Evolutionary conservation across 2,329 filamentous ascomycete species (phyloP).

Genomic region (Lomentospora prolificans): DNA sequence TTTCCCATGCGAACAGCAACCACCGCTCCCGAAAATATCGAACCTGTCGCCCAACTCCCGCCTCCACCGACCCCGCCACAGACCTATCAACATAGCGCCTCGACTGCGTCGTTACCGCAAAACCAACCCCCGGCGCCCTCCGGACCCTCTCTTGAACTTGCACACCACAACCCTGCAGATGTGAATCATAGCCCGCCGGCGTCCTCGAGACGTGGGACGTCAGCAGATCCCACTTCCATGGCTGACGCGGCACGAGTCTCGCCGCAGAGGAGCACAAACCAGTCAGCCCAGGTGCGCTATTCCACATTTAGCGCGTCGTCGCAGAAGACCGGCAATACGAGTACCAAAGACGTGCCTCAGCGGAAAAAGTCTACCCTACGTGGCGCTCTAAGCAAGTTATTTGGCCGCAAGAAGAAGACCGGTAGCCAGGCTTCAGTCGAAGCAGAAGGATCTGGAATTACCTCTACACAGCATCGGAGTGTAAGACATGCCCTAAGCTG

Average conservation of each 20-base stretch:
- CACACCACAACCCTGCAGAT: background rate
- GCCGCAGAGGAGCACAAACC: conserved; percentile 23
- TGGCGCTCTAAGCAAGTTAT: conserved; percentile 45
- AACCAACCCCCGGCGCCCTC: background rate
- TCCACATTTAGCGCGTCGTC: conserved; percentile 37
- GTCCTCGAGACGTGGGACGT: conserved; percentile 10
- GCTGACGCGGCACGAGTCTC: conserved; percentile 15
- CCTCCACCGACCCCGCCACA: conserved; percentile 7
- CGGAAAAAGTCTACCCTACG: conserved; percentile 50
- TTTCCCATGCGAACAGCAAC: conserved; percentile 40
- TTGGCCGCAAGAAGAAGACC: conserved; percentile 46
- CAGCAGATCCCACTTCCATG: background rate
- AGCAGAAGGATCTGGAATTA: conserved; percentile 11
- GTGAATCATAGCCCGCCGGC: conserved; percentile 10
- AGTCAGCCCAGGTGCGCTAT: conserved; percentile 27
- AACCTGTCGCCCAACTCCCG: conserved; percentile 7
- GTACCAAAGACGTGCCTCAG: conserved; percentile 25
- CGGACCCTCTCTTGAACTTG: no score
- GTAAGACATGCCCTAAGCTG: conserved; percentile 2
- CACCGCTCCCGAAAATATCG: conserved; percentile 17
- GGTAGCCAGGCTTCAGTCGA: conserved; percentile 21
- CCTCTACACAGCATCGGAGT: conserved; percentile 6
- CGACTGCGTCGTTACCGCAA: conserved; percentile 6
- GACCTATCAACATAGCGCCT: conserved; percentile 8
- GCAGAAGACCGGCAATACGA: conserved; percentile 21